Evolutionary conservation across 2,329 filamentous ascomycete genomes (phyloP), one percentile per base, ranked within the genome.

Genomic region (Ustilaginoidea virens): DNA sequence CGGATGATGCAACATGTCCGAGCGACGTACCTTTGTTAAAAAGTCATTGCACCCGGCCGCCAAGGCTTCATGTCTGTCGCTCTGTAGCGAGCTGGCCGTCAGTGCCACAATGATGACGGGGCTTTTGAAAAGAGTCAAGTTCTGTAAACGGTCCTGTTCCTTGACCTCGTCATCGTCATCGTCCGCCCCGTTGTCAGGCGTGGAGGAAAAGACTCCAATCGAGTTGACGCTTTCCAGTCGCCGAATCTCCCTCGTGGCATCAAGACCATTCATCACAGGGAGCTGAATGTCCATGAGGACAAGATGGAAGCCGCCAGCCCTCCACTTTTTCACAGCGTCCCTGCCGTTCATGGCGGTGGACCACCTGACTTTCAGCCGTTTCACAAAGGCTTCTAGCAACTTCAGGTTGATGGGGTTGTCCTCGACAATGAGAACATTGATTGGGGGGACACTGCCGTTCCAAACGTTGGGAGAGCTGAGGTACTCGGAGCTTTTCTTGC

Each of bases 261-360:
- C 83, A 17, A 98, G 60, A 1, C 90, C 90, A 41, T 79, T 92
- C 86, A 98, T 94, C 44, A 94, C 77, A 4, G 90, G 90, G 33
- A 98, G 65, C 49, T 96, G 90, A 40, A 98, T 96, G 50, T 98
- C 90, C 90, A 98, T 98, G 31, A 98, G 61, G 11, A 98, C 90
- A 38, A 98, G 58, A 56, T 98, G 90, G 47, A 93, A 96, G 1
- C 90, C 90, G 20, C 90, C 90, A 4, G 69, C 67, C 31, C 81
- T 75, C 87, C 90, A 98, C 55, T 93, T 94, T 35, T 71, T 77
- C 17, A 96, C 85, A 2, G 90, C 90, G 39, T 94, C 87, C 38
- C 77, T 74, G 15, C 90, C 90, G 49, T 96, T 93, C 66, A 92
- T 83, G 21, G 90, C 90, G n/a, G 83, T 92, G 53, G 90, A 80